Conservation (phyloP, 2,329 filamentous ascomycete species). For the Sarocladium oryzae region DNA sequence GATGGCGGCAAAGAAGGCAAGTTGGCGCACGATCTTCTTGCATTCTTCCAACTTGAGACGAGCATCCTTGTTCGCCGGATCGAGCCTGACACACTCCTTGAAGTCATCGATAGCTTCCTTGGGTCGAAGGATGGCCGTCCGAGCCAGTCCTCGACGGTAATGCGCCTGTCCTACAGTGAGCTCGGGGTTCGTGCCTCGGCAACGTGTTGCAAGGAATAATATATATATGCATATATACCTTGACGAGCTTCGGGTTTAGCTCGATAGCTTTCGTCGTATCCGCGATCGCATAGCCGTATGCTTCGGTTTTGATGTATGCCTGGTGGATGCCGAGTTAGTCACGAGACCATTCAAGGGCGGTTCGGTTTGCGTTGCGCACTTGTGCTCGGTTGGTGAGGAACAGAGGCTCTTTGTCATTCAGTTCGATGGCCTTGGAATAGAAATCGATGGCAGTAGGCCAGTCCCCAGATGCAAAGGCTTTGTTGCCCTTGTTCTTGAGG, state of each 20-base stretch:
- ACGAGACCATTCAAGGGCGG: slow-evolving; percentile 16
- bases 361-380: slow-evolving; percentile 48
- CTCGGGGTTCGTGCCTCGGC: too few species aligned
- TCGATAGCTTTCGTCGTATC: slow-evolving; percentile 91
- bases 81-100: slow-evolving; percentile 80
- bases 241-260: slow-evolving; percentile 79
- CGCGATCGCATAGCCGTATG: slow-evolving; percentile 85
- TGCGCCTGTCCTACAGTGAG: slow-evolving; percentile 57
- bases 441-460: slow-evolving; percentile 75
- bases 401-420: slow-evolving; percentile 76
- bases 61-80: slow-evolving; percentile 83
- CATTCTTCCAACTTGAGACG: slow-evolving; percentile 88
- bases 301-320: slow-evolving; percentile 92
- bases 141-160: slow-evolving; percentile 86
- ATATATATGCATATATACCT: too few species aligned
- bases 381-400: slow-evolving; percentile 95
- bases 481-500: slow-evolving; percentile 91
- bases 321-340: slow-evolving; percentile 40
- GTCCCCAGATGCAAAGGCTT: slow-evolving; percentile 82
- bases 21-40: slow-evolving; percentile 86
- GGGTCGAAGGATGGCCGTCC: slow-evolving; percentile 83
- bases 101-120: slow-evolving; percentile 89
- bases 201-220: too few species aligned
- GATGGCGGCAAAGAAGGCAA: slow-evolving; percentile 92
- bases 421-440: slow-evolving; percentile 81